Base-by-base conservation (phyloP, 345 rosid species). In the Aegle marmelos region DNA sequence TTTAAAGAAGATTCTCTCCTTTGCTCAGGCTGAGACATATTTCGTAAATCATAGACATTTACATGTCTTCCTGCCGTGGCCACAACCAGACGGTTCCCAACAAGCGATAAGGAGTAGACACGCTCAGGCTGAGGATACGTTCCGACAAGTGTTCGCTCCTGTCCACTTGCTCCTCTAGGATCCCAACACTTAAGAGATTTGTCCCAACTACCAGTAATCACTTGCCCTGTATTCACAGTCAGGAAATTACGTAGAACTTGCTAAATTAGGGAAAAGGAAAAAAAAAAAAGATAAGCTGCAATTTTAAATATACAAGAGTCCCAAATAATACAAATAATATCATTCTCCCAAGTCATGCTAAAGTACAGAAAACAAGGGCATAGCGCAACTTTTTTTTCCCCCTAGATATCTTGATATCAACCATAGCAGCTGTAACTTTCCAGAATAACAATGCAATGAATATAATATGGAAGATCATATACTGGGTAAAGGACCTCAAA, bases 1-100 rank as follows among this genome's bases (percentile, higher is more conserved):
- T 91, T 95, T 85, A 95, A 82, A 7, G 99, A 93, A 27, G 99
- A 93, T 82, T 95, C 99, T 86, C 95, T 92, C 58, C 90, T 89
- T 78, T 95, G 98, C 88, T 93, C 98, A 78, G 99, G 98, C 76
- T 92, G 99, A 48, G 98, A 91, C 99, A 95, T 93, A 77, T 93
- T 93, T 62, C 98, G 83, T 69, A 95, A 87, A 78, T 95, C 98
- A 71, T 95, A 95, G 50, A 95, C 90, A 86, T 95, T 95, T 68
- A 95, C 97, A 76, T 93, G 97, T 79, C 97, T 91, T 81, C 98
- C 98, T 67, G 99, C 98, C 72, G 95, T 95, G 71, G 97, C 99
- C 74, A 93, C 99, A 30, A 93, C 99, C 68, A 95, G 76, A 79
- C 92, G 96, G 61, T 93, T 92, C 59, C 99, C 98, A 82, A 90